A percentile compares a stretch with the other conserved stretches of the same genome.
Conservation (phyloP, 257 asterid species). For the Primulina tabacum region DNA sequence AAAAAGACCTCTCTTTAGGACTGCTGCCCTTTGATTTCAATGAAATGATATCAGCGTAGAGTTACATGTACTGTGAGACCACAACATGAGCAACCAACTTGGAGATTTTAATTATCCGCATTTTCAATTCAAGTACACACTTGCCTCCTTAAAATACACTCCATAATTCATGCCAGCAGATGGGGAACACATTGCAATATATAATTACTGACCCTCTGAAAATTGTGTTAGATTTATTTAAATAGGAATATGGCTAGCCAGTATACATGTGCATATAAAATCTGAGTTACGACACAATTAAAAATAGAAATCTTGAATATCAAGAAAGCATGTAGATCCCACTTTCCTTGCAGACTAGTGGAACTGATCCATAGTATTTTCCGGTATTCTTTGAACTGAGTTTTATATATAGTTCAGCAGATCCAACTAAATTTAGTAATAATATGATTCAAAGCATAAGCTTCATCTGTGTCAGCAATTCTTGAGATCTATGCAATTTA, state of each 20-base stretch:
- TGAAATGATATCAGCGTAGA: neutral
- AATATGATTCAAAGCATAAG: neutral
- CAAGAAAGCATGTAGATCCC: neutral
- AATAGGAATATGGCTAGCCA: no score
- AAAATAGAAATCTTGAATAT: neutral
- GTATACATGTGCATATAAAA: neutral
- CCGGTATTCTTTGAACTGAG: neutral
- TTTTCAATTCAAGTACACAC: no score
- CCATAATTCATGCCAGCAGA: no score
- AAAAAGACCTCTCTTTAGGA: no score
- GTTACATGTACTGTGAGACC: neutral
- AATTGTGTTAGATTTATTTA: no score
- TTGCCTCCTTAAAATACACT: no score
- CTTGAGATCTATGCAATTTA: neutral
- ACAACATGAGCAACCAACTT: neutral
- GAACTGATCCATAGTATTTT: neutral
- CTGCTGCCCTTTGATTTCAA: neutral
- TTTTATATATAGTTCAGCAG: neutral
- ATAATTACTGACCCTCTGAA: neutral
- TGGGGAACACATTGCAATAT: no score
- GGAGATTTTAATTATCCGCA: neutral
- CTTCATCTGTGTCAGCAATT: neutral
- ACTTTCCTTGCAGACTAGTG: neutral
- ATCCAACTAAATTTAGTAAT: neutral
- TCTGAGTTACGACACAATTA: neutral